Base-by-base conservation (phyloP, 495 filamentous ascomycete species). In the Daldinia loculata region DNA sequence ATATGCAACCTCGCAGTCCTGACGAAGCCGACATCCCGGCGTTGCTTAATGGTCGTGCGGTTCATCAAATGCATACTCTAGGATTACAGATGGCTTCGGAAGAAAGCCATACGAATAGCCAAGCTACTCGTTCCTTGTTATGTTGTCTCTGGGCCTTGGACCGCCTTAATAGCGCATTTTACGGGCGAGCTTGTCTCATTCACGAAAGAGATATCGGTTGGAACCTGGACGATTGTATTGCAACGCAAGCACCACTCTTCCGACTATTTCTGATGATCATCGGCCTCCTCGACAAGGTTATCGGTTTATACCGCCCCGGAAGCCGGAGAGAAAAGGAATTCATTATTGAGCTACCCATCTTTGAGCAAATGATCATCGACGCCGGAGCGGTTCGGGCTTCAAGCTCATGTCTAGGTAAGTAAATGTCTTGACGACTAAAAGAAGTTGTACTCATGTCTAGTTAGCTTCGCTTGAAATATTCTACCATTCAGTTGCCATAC, bases 121-220 rank as follows among this genome's bases (percentile, higher is more conserved):
- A 77, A 19, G 70, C 72, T 19, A 74, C 70, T 3, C 75, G 66
- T n/a, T 74, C 75, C 11, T 77, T 92, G 0, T 91, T 92, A 63
- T 91, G 88, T 81, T 88, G 87, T 43, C 68, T 92, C 14, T 92
- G 89, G 86, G 86, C 88, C 11, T 72, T 92, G 7, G 91, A 93
- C 72, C 86, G 89, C 41, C 79, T 91, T 39, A 87, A 89, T 63
- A 84, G 86, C 5, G 83, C 86, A 22, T 87, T 90, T 43, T 87
- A 88, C 59, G 90, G 88, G 27, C 82, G 90, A 4, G 89, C 90
- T 2, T 80, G 90, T 48, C 71, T 91, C 26, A 84, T 93, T 68
- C 85, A 89, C 61, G 90, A 92, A 63, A 80, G 85, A 29, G 91
- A 93, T 70, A 17, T 86, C 77, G 41, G 89, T 81, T 76, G 83